Percentiles rank a stretch among this genome's conserved stretches.
phyloP scores from a whole-genome alignment of 768 basidiomycete genomes.

The Russula dissimulans region DNA sequence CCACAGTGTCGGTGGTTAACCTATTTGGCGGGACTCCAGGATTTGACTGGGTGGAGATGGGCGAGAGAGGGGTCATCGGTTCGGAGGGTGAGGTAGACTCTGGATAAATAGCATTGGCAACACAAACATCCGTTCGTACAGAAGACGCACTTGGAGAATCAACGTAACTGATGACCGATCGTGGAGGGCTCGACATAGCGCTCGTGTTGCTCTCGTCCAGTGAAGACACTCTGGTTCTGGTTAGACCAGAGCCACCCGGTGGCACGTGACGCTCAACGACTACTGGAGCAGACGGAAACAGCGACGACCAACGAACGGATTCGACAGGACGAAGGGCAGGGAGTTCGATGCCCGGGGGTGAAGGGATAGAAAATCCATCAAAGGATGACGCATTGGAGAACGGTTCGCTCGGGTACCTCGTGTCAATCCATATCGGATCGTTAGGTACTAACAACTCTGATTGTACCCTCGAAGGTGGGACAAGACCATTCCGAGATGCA shows the following conservation, averaged over 20 bases:
- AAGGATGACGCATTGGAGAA: neutral
- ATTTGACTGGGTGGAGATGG: neutral
- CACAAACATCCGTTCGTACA: neutral
- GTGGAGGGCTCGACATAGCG: neutral
- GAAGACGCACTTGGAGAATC: neutral
- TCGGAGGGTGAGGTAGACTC: neutral
- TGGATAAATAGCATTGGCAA: neutral
- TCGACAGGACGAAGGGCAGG: neutral
- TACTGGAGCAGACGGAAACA: constrained; percentile 9
- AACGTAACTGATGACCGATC: constrained; percentile 3
- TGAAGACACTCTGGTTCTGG: neutral
- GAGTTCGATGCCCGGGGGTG: neutral
- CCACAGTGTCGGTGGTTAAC: neutral
- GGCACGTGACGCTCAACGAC: neutral
- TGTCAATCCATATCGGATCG: neutral
- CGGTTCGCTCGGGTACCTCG: neutral
- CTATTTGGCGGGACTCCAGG: neutral
- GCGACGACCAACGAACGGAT: constrained; percentile 1
- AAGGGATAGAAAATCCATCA: neutral
- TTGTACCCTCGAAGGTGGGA: neutral
- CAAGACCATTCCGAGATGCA: neutral
- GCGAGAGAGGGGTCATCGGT: constrained; percentile 7
- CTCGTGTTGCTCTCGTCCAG: constrained; percentile 1
- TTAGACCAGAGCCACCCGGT: neutral
- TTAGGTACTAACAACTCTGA: neutral